A percentile compares a stretch with the other conserved stretches of the same genome.
Evolutionary conservation across 2,329 filamentous ascomycete species (phyloP).

Genomic region (Fusarium domesticum): DNA sequence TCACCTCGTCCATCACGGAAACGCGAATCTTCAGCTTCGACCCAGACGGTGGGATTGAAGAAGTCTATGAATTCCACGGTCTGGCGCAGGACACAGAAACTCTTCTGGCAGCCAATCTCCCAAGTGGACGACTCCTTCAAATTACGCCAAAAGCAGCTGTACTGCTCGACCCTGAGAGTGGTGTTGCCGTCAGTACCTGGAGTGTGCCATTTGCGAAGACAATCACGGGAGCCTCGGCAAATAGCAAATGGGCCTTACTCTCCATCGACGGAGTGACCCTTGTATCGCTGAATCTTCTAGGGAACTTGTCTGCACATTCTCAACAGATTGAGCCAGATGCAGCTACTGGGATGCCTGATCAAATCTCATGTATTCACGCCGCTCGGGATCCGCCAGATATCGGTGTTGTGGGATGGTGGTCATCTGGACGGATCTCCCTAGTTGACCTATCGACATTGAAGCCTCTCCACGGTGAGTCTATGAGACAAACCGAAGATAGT

Average conservation of each 20-base stretch:
- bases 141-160: constrained; percentile 64
- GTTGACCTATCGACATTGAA: constrained; percentile 65
- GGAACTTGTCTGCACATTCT: constrained; percentile 55
- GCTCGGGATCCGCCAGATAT: constrained; percentile 60
- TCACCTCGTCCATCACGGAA: constrained; percentile 79
- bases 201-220: constrained; percentile 43
- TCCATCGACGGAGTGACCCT: constrained; percentile 73
- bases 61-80: constrained; percentile 73
- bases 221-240: constrained; percentile 78
- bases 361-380: constrained; percentile 82
- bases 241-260: constrained; percentile 65
- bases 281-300: constrained; percentile 62
- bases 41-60: constrained; percentile 74
- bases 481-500: constrained; percentile 60
- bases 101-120: constrained; percentile 65
- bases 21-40: constrained; percentile 81
- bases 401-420: constrained; percentile 85
- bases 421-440: constrained; percentile 74
- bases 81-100: constrained; percentile 69
- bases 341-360: constrained; percentile 47
- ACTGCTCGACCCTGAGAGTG: constrained; percentile 59
- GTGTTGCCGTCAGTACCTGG: constrained; percentile 59
- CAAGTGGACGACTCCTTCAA: constrained; percentile 66
- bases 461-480: constrained; percentile 60
- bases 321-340: constrained; percentile 58